Evolutionary conservation across 2,329 filamentous ascomycete genomes (phyloP).

Genomic region (Thielaviopsis populi): DNA sequence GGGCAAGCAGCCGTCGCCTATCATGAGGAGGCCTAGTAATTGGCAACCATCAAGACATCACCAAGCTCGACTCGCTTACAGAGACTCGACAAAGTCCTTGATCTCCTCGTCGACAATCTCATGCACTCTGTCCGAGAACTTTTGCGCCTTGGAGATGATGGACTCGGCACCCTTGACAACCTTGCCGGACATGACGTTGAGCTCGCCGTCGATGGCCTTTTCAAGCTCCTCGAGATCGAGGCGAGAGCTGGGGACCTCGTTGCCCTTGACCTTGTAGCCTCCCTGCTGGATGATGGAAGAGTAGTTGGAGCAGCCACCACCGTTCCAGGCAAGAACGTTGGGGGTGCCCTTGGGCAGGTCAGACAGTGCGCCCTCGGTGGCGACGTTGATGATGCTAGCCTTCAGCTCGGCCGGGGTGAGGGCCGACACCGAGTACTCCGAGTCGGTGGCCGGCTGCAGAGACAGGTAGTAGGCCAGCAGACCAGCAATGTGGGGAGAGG

Average conservation of each 20-base stretch:
- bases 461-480: slow-evolving; percentile 96
- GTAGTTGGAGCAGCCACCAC: slow-evolving; percentile 88
- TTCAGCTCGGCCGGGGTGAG: slow-evolving; percentile 94
- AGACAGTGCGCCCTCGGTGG: slow-evolving; percentile 59
- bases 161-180: slow-evolving; percentile 39
- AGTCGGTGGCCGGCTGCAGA: slow-evolving; percentile 79
- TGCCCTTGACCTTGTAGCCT: slow-evolving; percentile 46
- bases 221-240: slow-evolving; percentile 43
- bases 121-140: slow-evolving; percentile 49
- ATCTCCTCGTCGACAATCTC: slow-evolving; percentile 47
- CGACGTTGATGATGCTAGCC: slow-evolving; percentile 68
- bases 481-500: slow-evolving; percentile 90
- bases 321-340: slow-evolving; percentile 98
- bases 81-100: slow-evolving; percentile 31
- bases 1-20: no score
- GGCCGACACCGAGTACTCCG: slow-evolving; percentile 74
- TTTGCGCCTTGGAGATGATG: slow-evolving; percentile 41
- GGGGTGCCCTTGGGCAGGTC: slow-evolving; percentile 76
- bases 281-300: slow-evolving; percentile 61
- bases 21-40: no score
- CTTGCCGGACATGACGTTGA: slow-evolving; percentile 45
- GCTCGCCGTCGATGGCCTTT: slow-evolving; percentile 42
- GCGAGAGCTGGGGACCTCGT: slow-evolving; percentile 31
- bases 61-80: slow-evolving; percentile 4
- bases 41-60: neutral